A percentile compares a stretch with the other conserved stretches of the same genome.
Conservation (phyloP, 2,329 filamentous ascomycete genomes). For the Coniochaeta hoffmannii region DNA sequence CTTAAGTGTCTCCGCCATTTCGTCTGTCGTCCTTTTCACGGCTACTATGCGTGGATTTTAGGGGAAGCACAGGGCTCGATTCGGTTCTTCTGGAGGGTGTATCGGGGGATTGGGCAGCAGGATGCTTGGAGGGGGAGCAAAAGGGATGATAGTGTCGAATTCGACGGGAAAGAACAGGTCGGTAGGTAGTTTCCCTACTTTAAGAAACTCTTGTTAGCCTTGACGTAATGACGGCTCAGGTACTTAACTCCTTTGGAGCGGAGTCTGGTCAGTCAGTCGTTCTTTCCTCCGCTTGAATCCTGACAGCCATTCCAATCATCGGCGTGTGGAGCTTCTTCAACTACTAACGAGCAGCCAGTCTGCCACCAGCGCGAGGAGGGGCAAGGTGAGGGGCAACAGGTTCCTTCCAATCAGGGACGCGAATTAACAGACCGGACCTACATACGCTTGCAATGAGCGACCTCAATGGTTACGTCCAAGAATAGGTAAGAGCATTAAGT, state of each 20-base stretch:
- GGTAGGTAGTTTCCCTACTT: neutral
- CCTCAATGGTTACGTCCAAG: neutral
- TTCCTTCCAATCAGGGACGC: conserved; percentile 1
- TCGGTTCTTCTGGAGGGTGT: neutral
- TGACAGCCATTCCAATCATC: neutral
- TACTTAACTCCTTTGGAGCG: neutral
- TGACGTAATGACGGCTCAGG: conserved; percentile 1
- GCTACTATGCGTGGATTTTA: neutral
- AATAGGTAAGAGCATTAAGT: neutral
- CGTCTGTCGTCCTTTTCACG: neutral
- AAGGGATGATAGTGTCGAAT: neutral
- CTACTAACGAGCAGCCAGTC: neutral
- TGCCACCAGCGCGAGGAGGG: neutral
- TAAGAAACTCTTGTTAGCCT: neutral
- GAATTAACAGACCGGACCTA: neutral
- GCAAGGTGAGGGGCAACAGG: conserved; percentile 1
- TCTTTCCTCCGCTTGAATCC: neutral
- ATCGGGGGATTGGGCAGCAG: neutral
- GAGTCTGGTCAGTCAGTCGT: neutral
- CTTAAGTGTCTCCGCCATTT: conserved; percentile 47
- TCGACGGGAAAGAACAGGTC: neutral
- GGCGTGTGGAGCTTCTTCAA: neutral
- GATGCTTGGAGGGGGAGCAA: neutral
- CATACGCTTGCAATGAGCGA: neutral
- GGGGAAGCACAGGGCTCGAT: neutral